These are phyloP conservation scores for Microbotryum silenes-acaulis DNA, from an alignment of 1,284 basidiomycete genomes.

Conservation along the genomic window DNA sequence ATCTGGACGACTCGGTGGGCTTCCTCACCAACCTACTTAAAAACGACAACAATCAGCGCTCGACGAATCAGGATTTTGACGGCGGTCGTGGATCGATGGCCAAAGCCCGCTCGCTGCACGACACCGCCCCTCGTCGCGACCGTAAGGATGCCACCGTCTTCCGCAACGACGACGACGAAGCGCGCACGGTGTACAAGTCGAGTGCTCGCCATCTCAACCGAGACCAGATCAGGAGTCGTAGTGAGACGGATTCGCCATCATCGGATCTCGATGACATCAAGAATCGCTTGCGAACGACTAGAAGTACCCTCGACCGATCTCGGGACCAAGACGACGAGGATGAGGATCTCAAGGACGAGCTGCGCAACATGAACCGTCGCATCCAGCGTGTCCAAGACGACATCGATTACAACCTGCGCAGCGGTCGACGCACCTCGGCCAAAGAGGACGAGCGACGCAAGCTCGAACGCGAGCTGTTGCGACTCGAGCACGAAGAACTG, in stretches of 20 bases:
- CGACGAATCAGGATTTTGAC: slow-evolving; percentile 42
- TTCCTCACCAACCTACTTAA: slow-evolving; percentile 84
- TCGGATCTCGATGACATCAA: slow-evolving; percentile 78
- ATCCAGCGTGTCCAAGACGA: slow-evolving; percentile 88
- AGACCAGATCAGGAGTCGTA: slow-evolving; percentile 65
- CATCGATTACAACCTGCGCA: slow-evolving; percentile 74
- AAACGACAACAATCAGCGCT: slow-evolving; percentile 62
- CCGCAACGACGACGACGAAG: slow-evolving; percentile 63
- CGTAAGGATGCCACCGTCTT: slow-evolving; percentile 87
- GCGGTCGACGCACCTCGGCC: slow-evolving; percentile 61
- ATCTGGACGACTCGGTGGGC: slow-evolving; percentile 84
- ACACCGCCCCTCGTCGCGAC: slow-evolving; percentile 41
- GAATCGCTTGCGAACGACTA: slow-evolving; percentile 71
- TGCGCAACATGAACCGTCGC: slow-evolving; percentile 77
- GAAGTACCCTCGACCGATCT: slow-evolving; percentile 69
- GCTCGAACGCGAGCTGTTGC: slow-evolving; percentile 80
- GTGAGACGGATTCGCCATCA: slow-evolving; percentile 60
- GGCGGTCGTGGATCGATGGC: slow-evolving; percentile 15
- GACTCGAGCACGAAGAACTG: slow-evolving; percentile 81
- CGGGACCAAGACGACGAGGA: slow-evolving; percentile 67
- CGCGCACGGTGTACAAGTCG: slow-evolving; percentile 65
- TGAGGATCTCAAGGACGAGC: slow-evolving; percentile 78
- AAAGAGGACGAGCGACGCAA: slow-evolving; percentile 81
- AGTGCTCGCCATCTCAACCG: slow-evolving; percentile 81
- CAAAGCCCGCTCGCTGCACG: slow-evolving; percentile 34